phyloP scores from a whole-genome alignment of 1,284 basidiomycete species.

The Heliocybe sulcata region DNA sequence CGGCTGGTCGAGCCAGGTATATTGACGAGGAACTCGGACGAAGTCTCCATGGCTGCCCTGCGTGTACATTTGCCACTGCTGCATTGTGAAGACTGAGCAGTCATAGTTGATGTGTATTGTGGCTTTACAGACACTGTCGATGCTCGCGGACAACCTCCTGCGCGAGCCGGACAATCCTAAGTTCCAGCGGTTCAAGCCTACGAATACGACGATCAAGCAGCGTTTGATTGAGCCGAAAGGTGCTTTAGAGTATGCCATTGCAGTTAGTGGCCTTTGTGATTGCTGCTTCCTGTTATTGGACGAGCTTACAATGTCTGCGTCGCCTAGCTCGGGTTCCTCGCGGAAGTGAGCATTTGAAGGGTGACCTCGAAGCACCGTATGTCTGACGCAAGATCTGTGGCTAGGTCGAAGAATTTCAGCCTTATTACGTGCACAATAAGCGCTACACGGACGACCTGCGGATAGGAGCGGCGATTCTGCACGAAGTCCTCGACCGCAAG shows the following conservation, averaged over 20 bases:
- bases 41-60: constrained; percentile 50
- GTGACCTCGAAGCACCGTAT: not conserved
- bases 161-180: constrained; percentile 63
- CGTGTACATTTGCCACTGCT: constrained; percentile 34
- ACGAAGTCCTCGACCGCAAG: constrained; percentile 50
- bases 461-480: constrained; percentile 56
- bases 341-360: constrained; percentile 36
- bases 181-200: constrained; percentile 66
- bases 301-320: constrained; percentile 3
- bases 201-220: constrained; percentile 60
- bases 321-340: constrained; percentile 60
- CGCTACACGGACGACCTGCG: constrained; percentile 45
- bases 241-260: constrained; percentile 69
- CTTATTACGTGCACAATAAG: constrained; percentile 57
- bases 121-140: constrained; percentile 48
- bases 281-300: constrained; percentile 1
- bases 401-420: constrained; percentile 46
- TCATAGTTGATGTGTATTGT: not conserved
- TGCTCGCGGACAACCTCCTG: constrained; percentile 66
- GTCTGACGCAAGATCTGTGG: not conserved
- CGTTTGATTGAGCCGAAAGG: constrained; percentile 58
- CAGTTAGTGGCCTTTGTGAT: constrained; percentile 33
- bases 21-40: constrained; percentile 57
- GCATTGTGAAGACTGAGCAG: not conserved
- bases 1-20: constrained; percentile 75